Evolutionary conservation across 2,329 filamentous ascomycete genomes (phyloP), one percentile per base, ranked within the genome.

Genomic region (Bipolaris bicolor): DNA sequence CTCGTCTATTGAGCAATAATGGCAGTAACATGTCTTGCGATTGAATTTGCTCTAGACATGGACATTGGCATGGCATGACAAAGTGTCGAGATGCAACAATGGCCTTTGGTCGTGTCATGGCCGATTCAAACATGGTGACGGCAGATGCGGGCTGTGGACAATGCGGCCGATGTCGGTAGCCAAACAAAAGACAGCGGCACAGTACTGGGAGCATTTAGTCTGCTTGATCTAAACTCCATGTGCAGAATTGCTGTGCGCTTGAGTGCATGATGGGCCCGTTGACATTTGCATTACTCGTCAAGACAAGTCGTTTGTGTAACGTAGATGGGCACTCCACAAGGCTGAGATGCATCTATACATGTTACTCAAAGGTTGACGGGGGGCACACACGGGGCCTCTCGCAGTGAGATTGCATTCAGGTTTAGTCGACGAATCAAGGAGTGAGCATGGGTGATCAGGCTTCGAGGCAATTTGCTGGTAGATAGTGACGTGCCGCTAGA

Each of bases 111-210:
- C 33, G 48, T 34, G n/a, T 39, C 39, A 16, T 40, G 24, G 40
- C 36, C 15, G 13, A 40, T 15, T 43, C 47, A 40, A 52, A 61
- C 56, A 60, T 64, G 67, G 65, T 65, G 68, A 47, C 65, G 62
- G 59, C 55, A 56, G 58, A 62, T 61, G 55, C 18, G 62, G 58
- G 57, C 59, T 47, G 55, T 56, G 24, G 56, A 41, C 45, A 24
- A 54, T 49, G 55, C 64, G 58, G 62, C 62, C 66, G 63, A 70
- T 63, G 65, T 70, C 63, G 68, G 67, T 64, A 62, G 52, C 61
- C 49, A 20, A 52, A 57, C 52, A 40, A 46, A 46, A 55, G 62
- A 50, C 33, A 47, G 57, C 43, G 36, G 52, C 58, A 58, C 58
- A 44, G 26, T 29, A 49, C 55, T 44, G 39, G 40, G 54, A 54